phyloP scores from a whole-genome alignment of 352 stramenopile species.

The Discostella stelligera region DNA sequence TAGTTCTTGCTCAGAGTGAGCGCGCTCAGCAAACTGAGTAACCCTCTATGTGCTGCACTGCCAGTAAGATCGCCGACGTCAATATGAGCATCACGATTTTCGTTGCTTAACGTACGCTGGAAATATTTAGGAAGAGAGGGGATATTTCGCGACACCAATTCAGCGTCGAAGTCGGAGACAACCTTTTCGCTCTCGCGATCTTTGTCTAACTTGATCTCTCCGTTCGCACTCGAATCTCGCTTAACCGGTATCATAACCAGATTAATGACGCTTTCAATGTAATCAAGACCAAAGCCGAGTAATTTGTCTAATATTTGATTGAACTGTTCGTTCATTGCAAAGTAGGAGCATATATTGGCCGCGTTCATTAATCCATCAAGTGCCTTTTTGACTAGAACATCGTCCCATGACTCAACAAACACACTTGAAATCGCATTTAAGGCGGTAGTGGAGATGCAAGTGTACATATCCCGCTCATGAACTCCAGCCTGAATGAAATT shows the following conservation, averaged over 20 bases:
- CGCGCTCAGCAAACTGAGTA: slow-evolving; percentile 71
- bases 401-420: slow-evolving; percentile 74
- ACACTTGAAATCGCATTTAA: slow-evolving; percentile 58
- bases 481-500: slow-evolving; percentile 61
- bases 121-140: slow-evolving; percentile 37
- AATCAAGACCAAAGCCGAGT: slow-evolving; percentile 67
- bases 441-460: slow-evolving; percentile 60
- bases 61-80: slow-evolving; percentile 53
- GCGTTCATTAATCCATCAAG: slow-evolving; percentile 67
- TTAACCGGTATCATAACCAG: slow-evolving; percentile 44
- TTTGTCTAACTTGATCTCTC: background rate
- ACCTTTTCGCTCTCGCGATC: slow-evolving; percentile 1
- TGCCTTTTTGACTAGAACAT: slow-evolving; percentile 63
- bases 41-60: slow-evolving; percentile 66
- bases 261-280: slow-evolving; percentile 57
- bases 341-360: slow-evolving; percentile 62
- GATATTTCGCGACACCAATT: slow-evolving; percentile 25
- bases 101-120: slow-evolving; percentile 12
- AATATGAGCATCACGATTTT: slow-evolving; percentile 20
- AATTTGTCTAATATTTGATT: slow-evolving; percentile 72
- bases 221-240: slow-evolving; percentile 2
- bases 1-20: slow-evolving; percentile 63
- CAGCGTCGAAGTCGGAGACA: slow-evolving; percentile 9
- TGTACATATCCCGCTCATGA: slow-evolving; percentile 82
- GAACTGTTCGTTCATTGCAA: slow-evolving; percentile 60